A percentile compares a stretch with the other conserved stretches of the same genome.
Evolutionary conservation across 148 eudicot genomes (phyloP).

Genomic region (Silene latifolia): DNA sequence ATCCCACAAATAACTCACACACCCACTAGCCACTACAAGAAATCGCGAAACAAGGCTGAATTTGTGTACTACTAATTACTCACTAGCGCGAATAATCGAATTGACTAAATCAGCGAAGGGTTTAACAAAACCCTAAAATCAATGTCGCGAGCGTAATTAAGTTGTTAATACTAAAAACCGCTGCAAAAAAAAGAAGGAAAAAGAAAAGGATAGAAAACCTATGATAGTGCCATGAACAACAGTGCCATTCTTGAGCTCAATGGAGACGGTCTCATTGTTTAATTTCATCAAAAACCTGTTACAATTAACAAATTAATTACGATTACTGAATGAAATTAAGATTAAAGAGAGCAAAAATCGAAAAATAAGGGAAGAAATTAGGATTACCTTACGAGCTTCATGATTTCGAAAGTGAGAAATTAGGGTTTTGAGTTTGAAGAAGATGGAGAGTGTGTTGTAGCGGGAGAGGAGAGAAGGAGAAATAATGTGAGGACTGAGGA

Average conservation of each 20-base stretch:
- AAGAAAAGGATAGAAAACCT: conserved; percentile 31
- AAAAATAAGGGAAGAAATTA: background rate
- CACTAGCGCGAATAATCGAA: background rate
- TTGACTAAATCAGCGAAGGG: background rate
- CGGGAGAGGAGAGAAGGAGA: background rate
- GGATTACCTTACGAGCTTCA: conserved; percentile 55
- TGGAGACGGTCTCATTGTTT: conserved; percentile 77
- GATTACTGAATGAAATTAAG: background rate
- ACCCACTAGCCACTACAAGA: background rate
- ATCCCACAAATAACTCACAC: background rate
- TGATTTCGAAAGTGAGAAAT: conserved; percentile 13
- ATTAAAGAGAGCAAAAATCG: too few species aligned
- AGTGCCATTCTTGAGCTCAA: conserved; percentile 80
- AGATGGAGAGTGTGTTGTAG: background rate
- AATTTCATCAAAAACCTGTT: conserved; percentile 76
- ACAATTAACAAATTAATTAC: background rate
- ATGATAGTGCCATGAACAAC: conserved; percentile 78
- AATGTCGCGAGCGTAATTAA: background rate
- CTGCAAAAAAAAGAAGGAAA: background rate
- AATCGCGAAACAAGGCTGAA: background rate
- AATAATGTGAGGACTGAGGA: too few species aligned
- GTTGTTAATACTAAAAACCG: background rate
- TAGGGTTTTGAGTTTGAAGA: conserved; percentile 8
- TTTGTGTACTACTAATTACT: background rate
- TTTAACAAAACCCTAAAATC: conserved; percentile 11